Conservation (phyloP, 1,284 basidiomycete species). For the Microbotryum intermedium region DNA sequence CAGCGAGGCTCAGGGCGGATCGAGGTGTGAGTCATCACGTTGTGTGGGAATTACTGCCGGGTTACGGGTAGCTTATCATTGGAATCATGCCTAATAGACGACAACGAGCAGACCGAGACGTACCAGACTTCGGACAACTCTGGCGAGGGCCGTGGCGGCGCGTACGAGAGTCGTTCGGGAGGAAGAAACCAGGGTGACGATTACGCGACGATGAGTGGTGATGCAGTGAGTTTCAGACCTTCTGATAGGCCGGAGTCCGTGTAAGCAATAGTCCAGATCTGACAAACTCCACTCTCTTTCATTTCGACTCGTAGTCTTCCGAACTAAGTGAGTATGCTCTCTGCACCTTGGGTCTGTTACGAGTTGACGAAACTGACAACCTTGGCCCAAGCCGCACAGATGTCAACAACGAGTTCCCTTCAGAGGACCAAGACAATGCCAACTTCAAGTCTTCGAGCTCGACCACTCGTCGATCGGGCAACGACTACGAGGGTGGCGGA, state of each 20-base stretch:
- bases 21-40: too few species aligned
- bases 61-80: too few species aligned
- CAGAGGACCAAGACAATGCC: conserved; percentile 8
- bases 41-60: too few species aligned
- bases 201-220: neutral
- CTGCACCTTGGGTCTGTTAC: too few species aligned
- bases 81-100: too few species aligned
- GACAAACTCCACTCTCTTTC: too few species aligned
- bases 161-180: neutral
- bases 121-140: too few species aligned
- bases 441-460: conserved; percentile 6
- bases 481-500: neutral
- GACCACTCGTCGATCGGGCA: too few species aligned
- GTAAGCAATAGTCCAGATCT: too few species aligned
- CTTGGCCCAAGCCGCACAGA: neutral
- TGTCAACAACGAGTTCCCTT: conserved; percentile 27
- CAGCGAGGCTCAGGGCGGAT: neutral
- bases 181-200: neutral
- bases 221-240: neutral
- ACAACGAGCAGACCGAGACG: too few species aligned
- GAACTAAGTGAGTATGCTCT: conserved; percentile 7
- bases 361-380: neutral
- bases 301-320: conserved; percentile 15
- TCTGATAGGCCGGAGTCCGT: too few species aligned
- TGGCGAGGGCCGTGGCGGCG: too few species aligned